phyloP scores from a whole-genome alignment of 345 rosid genomes.

The Eutrema heterophyllum region DNA sequence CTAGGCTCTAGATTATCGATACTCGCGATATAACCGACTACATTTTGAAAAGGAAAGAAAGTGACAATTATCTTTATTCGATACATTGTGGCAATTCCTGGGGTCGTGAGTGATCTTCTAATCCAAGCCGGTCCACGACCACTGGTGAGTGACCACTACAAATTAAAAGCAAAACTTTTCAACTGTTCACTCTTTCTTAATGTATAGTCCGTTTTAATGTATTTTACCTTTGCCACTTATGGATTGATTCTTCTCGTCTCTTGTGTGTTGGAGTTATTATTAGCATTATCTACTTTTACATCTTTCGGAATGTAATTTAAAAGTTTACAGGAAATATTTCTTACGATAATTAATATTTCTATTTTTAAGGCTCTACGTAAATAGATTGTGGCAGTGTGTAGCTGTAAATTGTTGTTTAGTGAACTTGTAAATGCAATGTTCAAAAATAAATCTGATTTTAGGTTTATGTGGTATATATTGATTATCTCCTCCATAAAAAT shows the following conservation, averaged over 20 bases:
- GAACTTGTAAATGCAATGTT: neutral
- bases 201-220: neutral
- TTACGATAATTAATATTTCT: neutral
- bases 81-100: neutral
- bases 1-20: neutral
- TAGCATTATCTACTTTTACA: neutral
- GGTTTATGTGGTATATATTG: neutral
- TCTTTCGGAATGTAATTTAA: neutral
- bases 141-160: slow-evolving; percentile 1
- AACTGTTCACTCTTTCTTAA: slow-evolving; percentile 8
- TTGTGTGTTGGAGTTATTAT: slow-evolving; percentile 25
- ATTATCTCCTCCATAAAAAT: no score
- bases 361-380: neutral
- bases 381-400: slow-evolving; percentile 1
- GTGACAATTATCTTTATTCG: neutral
- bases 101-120: slow-evolving; percentile 1
- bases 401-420: neutral
- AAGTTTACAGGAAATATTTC: neutral
- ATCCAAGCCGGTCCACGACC: neutral
- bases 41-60: neutral
- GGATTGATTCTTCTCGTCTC: slow-evolving; percentile 30
- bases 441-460: neutral
- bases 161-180: slow-evolving; percentile 1
- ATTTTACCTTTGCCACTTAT: neutral
- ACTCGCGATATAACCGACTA: neutral